Evolutionary conservation across 176 grass and related monocot genomes (phyloP), one percentile per base, ranked within the genome.

Genomic region (Oryza australiensis): DNA sequence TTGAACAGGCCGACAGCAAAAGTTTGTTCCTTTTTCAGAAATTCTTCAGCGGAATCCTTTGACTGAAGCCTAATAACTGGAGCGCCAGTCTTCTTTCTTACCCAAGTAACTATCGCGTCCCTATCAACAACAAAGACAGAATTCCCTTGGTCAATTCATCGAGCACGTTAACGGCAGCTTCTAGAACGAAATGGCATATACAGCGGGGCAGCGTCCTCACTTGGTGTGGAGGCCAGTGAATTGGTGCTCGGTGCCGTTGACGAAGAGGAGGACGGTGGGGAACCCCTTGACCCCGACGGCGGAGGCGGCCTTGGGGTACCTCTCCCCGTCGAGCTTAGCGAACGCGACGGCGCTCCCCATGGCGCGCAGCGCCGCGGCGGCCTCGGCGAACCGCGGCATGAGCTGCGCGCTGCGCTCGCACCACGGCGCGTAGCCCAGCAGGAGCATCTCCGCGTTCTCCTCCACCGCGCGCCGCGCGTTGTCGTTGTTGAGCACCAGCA

Each of bases 381-480:
- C 95, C 90, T 98, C 92, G 7, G 95, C 92, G 70, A 98, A 95
- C 4, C 87, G 87, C 12, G 95, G 95, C 95, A 98, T 98, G 86
- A 98, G 85, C 86, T 89, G 43, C 45, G 95, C 95, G 67, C 95
- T 98, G 75, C 87, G 94, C 78, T 84, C 88, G 84, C 89, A 94
- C 93, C 96, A 98, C 33, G 96, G 96, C 30, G 96, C 87, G 73
- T 95, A 98, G 1, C 96, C 96, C 4, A 98, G 90, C 11, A 98
- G 88, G 3, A 98, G 86, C 15, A 98, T 82, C 77, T 93, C 48
- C 69, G 84, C 87, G 65, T 91, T 88, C 32, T 89, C 89, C 66
- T 75, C 80, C 53, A 95, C 76, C 55, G 92, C 89, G 29, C 83
- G 85, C 28, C 85, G 87, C 32, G 91, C 84, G 63, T 95, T 99